These are phyloP conservation scores for Camellia sinensis DNA, from an alignment of 148 eudicot genomes.

Conservation along the genomic window DNA sequence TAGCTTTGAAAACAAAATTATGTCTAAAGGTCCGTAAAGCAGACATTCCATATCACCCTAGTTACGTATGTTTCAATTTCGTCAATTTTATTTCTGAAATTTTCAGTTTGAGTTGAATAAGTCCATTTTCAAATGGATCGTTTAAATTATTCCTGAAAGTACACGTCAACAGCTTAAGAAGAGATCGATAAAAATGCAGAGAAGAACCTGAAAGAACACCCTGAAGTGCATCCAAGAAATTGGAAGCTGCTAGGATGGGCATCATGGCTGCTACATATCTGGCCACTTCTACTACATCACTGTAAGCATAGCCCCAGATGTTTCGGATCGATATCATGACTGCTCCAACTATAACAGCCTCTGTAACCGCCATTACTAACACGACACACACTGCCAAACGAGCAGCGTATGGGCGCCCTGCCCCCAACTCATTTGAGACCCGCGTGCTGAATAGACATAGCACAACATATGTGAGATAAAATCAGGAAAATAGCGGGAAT, in stretches of 20 bases:
- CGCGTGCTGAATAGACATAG: slow-evolving; percentile 39
- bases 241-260: slow-evolving; percentile 62
- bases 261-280: slow-evolving; percentile 59
- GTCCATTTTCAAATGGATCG: too few relatives aligned
- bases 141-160: too few relatives aligned
- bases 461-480: too few relatives aligned
- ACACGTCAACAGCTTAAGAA: not conserved
- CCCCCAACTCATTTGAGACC: slow-evolving; percentile 77
- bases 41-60: too few relatives aligned
- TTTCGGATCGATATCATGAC: slow-evolving; percentile 51
- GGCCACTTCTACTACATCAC: slow-evolving; percentile 59
- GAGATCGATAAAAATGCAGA: not conserved
- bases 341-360: slow-evolving; percentile 49
- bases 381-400: slow-evolving; percentile 55
- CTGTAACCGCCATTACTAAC: slow-evolving; percentile 35
- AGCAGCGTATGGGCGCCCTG: slow-evolving; percentile 54
- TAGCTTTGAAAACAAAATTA: too few relatives aligned
- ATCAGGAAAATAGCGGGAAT: too few relatives aligned
- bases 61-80: too few relatives aligned
- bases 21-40: too few relatives aligned
- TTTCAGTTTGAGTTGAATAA: not conserved
- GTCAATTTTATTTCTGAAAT: not conserved
- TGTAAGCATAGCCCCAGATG: slow-evolving; percentile 68
- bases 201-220: slow-evolving; percentile 60
- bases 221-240: slow-evolving; percentile 65